Base-by-base conservation (phyloP, 2,329 filamentous ascomycete genomes). In the Grosmannia penicillata region DNA sequence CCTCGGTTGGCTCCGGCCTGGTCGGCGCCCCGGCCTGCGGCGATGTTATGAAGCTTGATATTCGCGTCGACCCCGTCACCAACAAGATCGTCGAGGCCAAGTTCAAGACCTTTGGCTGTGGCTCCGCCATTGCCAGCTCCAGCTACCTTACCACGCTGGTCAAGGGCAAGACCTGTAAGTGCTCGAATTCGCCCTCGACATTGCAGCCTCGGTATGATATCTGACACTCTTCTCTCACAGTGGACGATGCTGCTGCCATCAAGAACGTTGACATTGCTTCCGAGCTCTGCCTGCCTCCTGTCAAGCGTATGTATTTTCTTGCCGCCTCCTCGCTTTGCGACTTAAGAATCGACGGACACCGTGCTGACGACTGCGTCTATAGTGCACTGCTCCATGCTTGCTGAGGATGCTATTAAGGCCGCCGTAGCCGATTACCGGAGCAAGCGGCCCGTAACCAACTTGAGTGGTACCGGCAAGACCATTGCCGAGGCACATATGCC, bases 241-340 rank as follows among this genome's bases (percentile, higher is more conserved):
- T 98, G 48, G 91, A 98, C 51, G 85, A 98, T 58, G 91, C 93
- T 25, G 78, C 78, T 39, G 80, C 82, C 63, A 83, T 98, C 51
- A 81, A 85, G 66, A 98, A 98, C 63, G 94, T 89, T 4, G 87
- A 98, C 63, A 98, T 98, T 56, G 91, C 91, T 27, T 93, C 93
- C 68, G 93, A 98, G 64, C 68, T 95, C 41, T 91, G 84, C 55
- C 62, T 91, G 53, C 85, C 84, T 26, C 84, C 85, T 44, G 84
- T 93, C 36, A 93, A 93, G 66, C 62, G 82, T 86, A 65, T 61
- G 78, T 75, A 33, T 71, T 86, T 70, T 86, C 81, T 0, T 86
- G 87, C 52, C 80, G 79, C 33, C 84, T 78, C 61, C 87, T 43
- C 86, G 81, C 52, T 59, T 83, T 53, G 82, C 82, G 25, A 82